These are phyloP conservation scores for Cladosporium sp. DNA, from an alignment of 2,329 filamentous ascomycete species.

Conservation along the genomic window DNA sequence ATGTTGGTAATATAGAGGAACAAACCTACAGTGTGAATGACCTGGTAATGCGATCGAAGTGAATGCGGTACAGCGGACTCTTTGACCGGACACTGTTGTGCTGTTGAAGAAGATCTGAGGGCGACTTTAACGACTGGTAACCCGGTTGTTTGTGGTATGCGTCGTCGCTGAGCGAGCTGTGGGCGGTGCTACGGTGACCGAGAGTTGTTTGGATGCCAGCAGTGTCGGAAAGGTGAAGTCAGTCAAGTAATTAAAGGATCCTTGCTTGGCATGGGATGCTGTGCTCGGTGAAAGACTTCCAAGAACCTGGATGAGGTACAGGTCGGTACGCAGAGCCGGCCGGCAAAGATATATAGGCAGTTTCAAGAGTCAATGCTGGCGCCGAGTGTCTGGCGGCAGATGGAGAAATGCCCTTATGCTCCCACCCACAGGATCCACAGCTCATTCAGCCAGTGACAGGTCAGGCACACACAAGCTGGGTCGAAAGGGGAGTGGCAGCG, in stretches of 20 bases:
- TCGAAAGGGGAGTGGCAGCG: constrained; percentile 22
- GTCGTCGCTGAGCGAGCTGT: too few species aligned
- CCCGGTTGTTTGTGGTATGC: too few species aligned
- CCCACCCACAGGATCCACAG: constrained; percentile 18
- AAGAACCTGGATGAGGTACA: constrained; percentile 18
- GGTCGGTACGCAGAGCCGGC: constrained; percentile 22
- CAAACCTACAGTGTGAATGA: not conserved
- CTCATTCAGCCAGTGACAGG: constrained; percentile 30
- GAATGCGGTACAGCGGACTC: not conserved
- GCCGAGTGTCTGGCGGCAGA: not conserved
- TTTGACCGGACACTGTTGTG: not conserved
- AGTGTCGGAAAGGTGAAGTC: not conserved
- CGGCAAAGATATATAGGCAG: constrained; percentile 22
- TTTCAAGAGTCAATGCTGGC: not conserved
- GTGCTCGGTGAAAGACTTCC: constrained; percentile 9
- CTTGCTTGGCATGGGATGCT: not conserved
- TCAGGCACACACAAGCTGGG: constrained; percentile 27
- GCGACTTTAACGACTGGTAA: not conserved
- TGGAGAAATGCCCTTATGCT: constrained; percentile 22
- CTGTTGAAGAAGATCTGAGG: not conserved
- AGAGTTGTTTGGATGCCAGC: not conserved
- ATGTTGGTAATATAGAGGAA: not conserved
- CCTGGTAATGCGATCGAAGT: not conserved
- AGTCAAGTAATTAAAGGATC: not conserved
- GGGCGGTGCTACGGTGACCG: too few species aligned